Evolutionary conservation across 768 basidiomycete genomes (phyloP).

Genomic region (Lactarius vividus): DNA sequence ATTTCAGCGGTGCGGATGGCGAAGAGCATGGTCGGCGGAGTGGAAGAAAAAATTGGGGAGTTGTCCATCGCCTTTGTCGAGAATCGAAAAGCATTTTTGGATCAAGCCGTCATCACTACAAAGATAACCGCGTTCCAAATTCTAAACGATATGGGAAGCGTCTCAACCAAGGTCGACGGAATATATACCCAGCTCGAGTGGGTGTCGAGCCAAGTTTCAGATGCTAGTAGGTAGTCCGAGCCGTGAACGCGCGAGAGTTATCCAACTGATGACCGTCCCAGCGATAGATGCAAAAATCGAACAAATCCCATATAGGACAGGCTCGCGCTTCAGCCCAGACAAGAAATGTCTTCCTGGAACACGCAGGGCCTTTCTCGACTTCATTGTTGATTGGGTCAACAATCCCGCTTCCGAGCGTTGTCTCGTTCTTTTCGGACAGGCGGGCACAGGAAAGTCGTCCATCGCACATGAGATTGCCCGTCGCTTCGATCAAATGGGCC

Average conservation of each 20-base stretch:
- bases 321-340: too few relatives aligned
- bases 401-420: background rate
- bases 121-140: background rate
- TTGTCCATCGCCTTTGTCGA: background rate
- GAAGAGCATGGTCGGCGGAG: background rate
- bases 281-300: too few relatives aligned
- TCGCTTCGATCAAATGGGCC: background rate
- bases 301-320: too few relatives aligned
- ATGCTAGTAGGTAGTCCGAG: background rate
- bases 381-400: background rate
- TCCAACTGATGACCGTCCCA: too few relatives aligned
- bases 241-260: too few relatives aligned
- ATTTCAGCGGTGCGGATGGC: background rate
- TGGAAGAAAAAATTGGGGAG: background rate
- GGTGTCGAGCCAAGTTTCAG: background rate
- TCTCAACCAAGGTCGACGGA: background rate
- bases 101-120: background rate
- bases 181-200: background rate
- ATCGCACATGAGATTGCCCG: background rate
- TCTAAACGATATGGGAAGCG: background rate
- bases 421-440: constrained; percentile 1
- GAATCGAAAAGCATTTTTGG: background rate
- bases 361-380: background rate
- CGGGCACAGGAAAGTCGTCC: background rate
- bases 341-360: background rate